Conservation (phyloP, 805 yeast species). For the Vanderwaltozyma yarrowii region DNA sequence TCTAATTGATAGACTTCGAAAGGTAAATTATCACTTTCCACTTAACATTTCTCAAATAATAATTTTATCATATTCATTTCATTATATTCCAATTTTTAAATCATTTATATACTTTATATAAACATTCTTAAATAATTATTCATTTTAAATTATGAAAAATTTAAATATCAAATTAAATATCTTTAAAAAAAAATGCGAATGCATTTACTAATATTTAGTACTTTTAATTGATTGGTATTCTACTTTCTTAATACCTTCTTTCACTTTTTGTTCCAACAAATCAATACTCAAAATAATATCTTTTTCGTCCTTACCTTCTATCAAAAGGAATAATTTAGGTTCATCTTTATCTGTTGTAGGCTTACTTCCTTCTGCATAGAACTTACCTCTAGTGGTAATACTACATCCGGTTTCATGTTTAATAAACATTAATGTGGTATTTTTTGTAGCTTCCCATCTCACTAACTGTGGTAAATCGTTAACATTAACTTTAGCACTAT, state of each 20-base stretch:
- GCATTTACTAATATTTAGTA: conserved; percentile 35
- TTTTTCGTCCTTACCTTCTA: conserved; percentile 61
- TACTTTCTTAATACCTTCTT: conserved; percentile 45
- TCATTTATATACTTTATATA: no score
- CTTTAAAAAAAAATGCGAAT: no score
- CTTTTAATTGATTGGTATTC: conserved; percentile 35
- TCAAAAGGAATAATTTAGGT: conserved; percentile 64
- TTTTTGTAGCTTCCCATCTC: conserved; percentile 66
- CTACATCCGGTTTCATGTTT: conserved; percentile 66
- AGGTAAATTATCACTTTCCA: no score
- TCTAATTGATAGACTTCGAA: no score
- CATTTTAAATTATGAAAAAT: no score
- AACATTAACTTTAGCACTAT: conserved; percentile 60
- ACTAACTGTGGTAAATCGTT: conserved; percentile 80
- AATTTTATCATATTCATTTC: no score
- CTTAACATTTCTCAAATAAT: no score
- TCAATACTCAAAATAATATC: conserved; percentile 52
- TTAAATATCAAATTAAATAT: no score
- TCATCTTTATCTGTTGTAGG: conserved; percentile 48
- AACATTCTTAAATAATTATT: no score
- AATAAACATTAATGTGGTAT: conserved; percentile 51
- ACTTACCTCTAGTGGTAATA: conserved; percentile 74
- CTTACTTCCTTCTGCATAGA: conserved; percentile 48
- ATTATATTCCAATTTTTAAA: no score
- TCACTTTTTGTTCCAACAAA: conserved; percentile 42